A percentile compares a stretch with the other conserved stretches of the same genome.
phyloP scores from a whole-genome alignment of 805 yeast species.

The Barnettozyma botsteinii region DNA sequence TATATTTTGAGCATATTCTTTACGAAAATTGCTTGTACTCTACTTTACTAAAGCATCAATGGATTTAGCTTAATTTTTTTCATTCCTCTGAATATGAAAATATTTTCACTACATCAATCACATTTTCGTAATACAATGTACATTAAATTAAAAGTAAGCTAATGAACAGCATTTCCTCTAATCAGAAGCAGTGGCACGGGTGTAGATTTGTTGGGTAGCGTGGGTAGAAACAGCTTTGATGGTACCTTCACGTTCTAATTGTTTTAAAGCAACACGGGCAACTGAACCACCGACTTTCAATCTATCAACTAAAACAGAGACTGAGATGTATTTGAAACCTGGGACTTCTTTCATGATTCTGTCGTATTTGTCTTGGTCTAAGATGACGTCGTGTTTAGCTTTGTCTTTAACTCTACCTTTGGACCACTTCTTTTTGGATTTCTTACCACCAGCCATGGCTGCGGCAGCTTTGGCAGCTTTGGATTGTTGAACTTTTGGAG shows the following conservation, averaged over 20 bases:
- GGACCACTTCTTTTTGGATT: slow-evolving; percentile 99
- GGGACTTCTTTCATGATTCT: slow-evolving; percentile 99
- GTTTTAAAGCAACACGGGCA: slow-evolving; percentile 97
- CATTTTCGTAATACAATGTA: slow-evolving; percentile 24
- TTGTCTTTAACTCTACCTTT: slow-evolving; percentile 99
- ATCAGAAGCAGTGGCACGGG: slow-evolving; percentile 67
- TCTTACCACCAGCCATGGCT: slow-evolving; percentile 99
- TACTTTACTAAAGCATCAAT: too few species aligned
- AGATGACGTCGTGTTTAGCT: slow-evolving; percentile 96
- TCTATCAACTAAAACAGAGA: slow-evolving; percentile 98
- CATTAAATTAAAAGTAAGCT: slow-evolving; percentile 19
- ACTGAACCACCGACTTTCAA: slow-evolving; percentile 98
- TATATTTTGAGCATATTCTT: too few species aligned
- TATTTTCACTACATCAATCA: neutral
- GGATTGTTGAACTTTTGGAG: slow-evolving; percentile 98
- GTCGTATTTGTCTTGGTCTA: slow-evolving; percentile 99
- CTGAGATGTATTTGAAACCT: slow-evolving; percentile 97
- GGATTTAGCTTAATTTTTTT: too few species aligned
- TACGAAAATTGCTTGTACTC: too few species aligned
- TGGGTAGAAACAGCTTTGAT: slow-evolving; percentile 92
- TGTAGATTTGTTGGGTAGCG: slow-evolving; percentile 96
- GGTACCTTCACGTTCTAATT: slow-evolving; percentile 91
- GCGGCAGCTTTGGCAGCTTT: slow-evolving; percentile 99
- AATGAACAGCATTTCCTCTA: slow-evolving; percentile 31
- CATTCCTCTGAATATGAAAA: too few species aligned